phyloP scores from a whole-genome alignment of 352 stramenopile species.

The Phytophthora tentaculata region DNA sequence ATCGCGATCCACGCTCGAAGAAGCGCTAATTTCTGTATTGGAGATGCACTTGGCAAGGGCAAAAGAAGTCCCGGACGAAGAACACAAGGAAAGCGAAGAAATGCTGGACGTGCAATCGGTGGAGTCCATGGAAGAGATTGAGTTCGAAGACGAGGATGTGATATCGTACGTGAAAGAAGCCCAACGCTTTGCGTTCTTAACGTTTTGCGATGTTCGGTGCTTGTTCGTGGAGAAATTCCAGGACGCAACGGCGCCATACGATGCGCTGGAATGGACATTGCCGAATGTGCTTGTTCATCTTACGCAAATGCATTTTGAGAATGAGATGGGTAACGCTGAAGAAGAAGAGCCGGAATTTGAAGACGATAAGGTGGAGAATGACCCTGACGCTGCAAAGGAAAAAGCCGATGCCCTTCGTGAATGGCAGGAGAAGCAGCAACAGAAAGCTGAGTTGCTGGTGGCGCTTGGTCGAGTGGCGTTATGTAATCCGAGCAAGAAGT shows the following conservation, averaged over 20 bases:
- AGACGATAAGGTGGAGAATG: conserved; percentile 28
- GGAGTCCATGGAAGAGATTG: conserved; percentile 70
- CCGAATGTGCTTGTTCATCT: conserved; percentile 73
- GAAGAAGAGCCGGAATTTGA: conserved; percentile 49
- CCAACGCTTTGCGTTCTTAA: conserved; percentile 75
- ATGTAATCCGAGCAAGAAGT: conserved; percentile 86
- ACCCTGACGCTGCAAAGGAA: conserved; percentile 22
- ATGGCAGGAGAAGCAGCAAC: conserved; percentile 43
- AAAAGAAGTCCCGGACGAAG: conserved; percentile 29
- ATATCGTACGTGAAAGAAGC: conserved; percentile 62
- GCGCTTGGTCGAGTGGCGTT: conserved; percentile 75
- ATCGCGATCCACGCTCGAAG: conserved; percentile 57
- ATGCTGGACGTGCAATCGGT: conserved; percentile 20
- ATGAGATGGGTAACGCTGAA: conserved; percentile 68
- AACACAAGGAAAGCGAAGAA: conserved; percentile 40
- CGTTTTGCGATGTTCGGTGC: conserved; percentile 80
- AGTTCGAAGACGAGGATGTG: conserved; percentile 61
- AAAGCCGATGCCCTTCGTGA: conserved; percentile 28
- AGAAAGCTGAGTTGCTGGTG: conserved; percentile 71
- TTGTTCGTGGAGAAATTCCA: conserved; percentile 88
- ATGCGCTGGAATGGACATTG: conserved; percentile 70
- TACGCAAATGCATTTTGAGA: conserved; percentile 87
- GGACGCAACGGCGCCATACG: conserved; percentile 56
- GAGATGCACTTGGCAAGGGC: conserved; percentile 77
- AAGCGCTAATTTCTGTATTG: conserved; percentile 66